Conservation (phyloP, 164 flowering plant genomes). For the Vitis amurensis region DNA sequence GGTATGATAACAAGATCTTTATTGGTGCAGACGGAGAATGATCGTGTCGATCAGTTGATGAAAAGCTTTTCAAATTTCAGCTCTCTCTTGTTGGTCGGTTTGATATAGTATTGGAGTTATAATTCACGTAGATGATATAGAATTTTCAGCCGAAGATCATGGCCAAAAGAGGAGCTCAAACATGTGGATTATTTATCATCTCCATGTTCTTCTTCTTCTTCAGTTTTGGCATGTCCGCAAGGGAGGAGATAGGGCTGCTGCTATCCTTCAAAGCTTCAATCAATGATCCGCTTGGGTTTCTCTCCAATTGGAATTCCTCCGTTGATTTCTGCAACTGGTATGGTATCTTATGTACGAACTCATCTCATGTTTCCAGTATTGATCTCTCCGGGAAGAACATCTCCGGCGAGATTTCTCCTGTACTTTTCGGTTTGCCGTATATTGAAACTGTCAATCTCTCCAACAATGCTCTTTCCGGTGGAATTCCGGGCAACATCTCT, state of each 20-base stretch:
- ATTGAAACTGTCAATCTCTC: constrained; percentile 57
- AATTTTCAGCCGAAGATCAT: neutral
- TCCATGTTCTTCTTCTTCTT: constrained; percentile 12
- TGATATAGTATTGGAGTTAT: neutral
- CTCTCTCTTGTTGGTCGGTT: neutral
- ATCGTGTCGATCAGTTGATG: neutral
- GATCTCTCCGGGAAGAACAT: constrained; percentile 63
- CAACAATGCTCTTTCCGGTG: constrained; percentile 51
- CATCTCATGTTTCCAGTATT: constrained; percentile 42
- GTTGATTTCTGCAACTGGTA: constrained; percentile 52
- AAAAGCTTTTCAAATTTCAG: neutral
- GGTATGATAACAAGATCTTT: neutral
- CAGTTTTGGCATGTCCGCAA: constrained; percentile 8
- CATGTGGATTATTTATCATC: constrained; percentile 4
- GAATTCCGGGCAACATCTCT: constrained; percentile 39
- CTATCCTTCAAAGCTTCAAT: constrained; percentile 57
- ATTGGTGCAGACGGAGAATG: neutral
- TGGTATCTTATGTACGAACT: constrained; percentile 57
- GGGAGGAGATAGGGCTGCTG: constrained; percentile 48
- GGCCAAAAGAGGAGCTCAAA: constrained; percentile 2
- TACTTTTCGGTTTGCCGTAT: constrained; percentile 44
- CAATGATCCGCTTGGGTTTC: constrained; percentile 43
- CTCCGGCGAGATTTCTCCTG: constrained; percentile 46
- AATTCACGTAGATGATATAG: constrained; percentile 1
- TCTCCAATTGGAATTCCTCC: constrained; percentile 55